Percentiles rank a stretch among this genome's conserved stretches.
Evolutionary conservation across 1,139 yeast species (phyloP).

Genomic region (Hanseniaspora uvarum): DNA sequence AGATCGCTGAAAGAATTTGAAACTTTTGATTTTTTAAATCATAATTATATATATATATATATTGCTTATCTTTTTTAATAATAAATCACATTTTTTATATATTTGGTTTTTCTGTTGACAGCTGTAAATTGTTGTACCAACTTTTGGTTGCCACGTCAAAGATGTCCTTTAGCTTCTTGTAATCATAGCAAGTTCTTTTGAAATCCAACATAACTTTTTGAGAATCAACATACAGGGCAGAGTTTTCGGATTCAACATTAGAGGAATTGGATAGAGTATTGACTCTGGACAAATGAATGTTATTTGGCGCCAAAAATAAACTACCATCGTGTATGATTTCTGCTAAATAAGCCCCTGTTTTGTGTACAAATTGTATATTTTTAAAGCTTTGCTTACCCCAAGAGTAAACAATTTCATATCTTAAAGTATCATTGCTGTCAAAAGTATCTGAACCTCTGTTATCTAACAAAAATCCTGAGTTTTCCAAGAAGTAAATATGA

Average conservation of each 20-base stretch:
- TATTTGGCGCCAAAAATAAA: conserved; percentile 71
- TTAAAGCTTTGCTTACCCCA: conserved; percentile 86
- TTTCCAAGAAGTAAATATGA: conserved; percentile 51
- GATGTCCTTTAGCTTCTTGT: conserved; percentile 38
- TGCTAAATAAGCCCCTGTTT: conserved; percentile 78
- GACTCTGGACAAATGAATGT: conserved; percentile 57
- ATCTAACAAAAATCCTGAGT: conserved; percentile 68
- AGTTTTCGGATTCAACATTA: conserved; percentile 24
- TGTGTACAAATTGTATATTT: conserved; percentile 81
- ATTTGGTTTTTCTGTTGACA: background rate
- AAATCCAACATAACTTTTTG: conserved; percentile 65
- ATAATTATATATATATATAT: no score
- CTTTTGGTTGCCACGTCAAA: conserved; percentile 50
- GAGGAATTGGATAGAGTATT: conserved; percentile 33
- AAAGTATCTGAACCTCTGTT: conserved; percentile 63
- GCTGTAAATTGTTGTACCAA: conserved; percentile 30
- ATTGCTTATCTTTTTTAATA: background rate
- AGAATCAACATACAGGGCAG: conserved; percentile 41
- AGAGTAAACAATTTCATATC: conserved; percentile 58
- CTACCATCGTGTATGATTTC: conserved; percentile 77
- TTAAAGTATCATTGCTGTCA: conserved; percentile 37
- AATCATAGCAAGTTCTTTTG: conserved; percentile 50
- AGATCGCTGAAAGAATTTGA: conserved; percentile 71
- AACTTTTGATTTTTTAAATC: no score
- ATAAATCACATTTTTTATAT: background rate